Evolutionary conservation across 2,329 filamentous ascomycete genomes (phyloP), one percentile per base, ranked within the genome.

Genomic region (Xylariales sp.): DNA sequence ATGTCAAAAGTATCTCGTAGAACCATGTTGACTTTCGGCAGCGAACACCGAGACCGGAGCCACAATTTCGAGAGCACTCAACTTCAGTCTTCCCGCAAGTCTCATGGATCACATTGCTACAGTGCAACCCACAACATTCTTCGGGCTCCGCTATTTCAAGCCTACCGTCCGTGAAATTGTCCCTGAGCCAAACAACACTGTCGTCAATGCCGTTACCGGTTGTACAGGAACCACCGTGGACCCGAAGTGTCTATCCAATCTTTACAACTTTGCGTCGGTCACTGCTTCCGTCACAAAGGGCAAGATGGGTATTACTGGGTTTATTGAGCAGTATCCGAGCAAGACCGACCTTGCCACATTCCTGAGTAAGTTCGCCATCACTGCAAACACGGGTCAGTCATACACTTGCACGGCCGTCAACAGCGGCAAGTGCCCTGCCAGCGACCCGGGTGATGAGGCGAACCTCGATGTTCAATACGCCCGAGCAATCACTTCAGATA

Each of bases 381-480:
- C 29, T 15, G 38, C 20, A n/a, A 40, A 40, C 29, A 25, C 24
- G 12, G 38, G 19, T 15, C 28, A 33, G 29, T 20, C 28, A n/a
- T 40, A 40, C 29, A 40, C 42, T 21, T 34, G 21, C 21, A 28
- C 36, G 7, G 16, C 18, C 18, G 32, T 46, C 35, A 35, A 43
- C 21, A 25, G 28, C 24, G 44, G 44, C 10, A 20, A 35, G 19
- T 42, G 37, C 32, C 43, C 40, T 4, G 36, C 42, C 11, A 32
- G 22, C 11, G 22, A 15, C 16, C 15, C 42, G 11, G 54, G 65
- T 45, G 52, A 61, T 1, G 79, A 83, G 51, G 78, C 75, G 28
- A 78, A 76, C 42, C 58, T 82, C 20, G 78, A 83, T 51, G 68
- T 78, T 4, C 71, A 82, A 47, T 75, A 78, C 32, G 70, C 75